These are phyloP conservation scores for Xanthoceras sorbifolium DNA, from an alignment of 345 rosid species.

Conservation along the genomic window DNA sequence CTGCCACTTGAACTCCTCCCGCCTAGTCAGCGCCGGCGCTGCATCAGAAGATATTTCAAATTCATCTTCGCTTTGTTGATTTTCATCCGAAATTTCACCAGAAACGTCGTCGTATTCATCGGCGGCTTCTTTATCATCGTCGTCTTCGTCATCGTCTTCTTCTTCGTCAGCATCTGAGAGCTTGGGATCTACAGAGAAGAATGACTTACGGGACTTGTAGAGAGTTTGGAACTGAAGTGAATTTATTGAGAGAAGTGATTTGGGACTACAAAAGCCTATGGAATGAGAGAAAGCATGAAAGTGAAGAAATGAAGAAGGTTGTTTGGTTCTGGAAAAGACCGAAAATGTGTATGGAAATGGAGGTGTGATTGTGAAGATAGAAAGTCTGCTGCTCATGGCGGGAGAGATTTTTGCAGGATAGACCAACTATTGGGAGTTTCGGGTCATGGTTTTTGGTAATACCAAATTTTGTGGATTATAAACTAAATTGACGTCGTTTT, in stretches of 20 bases:
- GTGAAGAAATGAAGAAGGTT: constrained; percentile 27
- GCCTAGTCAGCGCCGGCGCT: constrained; percentile 25
- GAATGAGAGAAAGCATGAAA: constrained; percentile 29
- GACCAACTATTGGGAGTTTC: constrained; percentile 1
- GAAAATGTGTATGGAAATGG: constrained; percentile 23
- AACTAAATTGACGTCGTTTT: constrained; percentile 1
- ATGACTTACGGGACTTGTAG: constrained; percentile 46
- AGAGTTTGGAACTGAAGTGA: constrained; percentile 30
- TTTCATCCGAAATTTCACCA: constrained; percentile 40
- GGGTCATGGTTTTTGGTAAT: neutral
- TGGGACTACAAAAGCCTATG: constrained; percentile 30
- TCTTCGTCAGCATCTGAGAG: constrained; percentile 64
- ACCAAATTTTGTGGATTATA: neutral
- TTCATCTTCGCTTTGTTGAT: constrained; percentile 53
- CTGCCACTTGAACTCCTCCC: constrained; percentile 56
- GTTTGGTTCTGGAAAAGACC: constrained; percentile 13
- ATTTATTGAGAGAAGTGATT: constrained; percentile 24
- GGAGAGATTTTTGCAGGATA: constrained; percentile 33
- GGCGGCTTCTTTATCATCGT: constrained; percentile 53
- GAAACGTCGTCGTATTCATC: constrained; percentile 65
- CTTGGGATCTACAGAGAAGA: constrained; percentile 51
- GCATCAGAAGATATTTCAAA: constrained; percentile 39
- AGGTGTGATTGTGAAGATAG: constrained; percentile 49
- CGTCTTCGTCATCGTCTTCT: constrained; percentile 52
- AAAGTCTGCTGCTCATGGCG: constrained; percentile 62